Evolutionary conservation across 2,329 filamentous ascomycete species (phyloP), one percentile per base, ranked within the genome.

Genomic region (Venturia oleaginea): DNA sequence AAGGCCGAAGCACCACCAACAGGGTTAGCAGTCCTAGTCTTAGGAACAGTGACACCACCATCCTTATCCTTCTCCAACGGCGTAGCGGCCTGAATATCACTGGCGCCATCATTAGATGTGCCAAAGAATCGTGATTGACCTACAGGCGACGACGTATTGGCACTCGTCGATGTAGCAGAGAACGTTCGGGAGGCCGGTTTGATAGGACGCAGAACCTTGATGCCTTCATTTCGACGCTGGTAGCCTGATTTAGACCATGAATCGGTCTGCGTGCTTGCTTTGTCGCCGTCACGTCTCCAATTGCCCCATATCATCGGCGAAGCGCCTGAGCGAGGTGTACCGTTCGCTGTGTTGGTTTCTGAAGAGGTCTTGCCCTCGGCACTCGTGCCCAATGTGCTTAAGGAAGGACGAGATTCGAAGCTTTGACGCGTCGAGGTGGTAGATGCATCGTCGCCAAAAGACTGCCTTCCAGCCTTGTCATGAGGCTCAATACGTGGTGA

Each of bases 1-100:
- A 97, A 97, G 2, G 93, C 93, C 65, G 91, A 94, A 17, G 90
- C 93, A n/a, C 90, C 90, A 10, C 93, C 93, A 22, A 96, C 84
- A 0, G 94, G 93, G 72, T 97, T 97, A 38, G 85, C 81, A 7
- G 85, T 82, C 65, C 86, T 83, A 19, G 84, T 78, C 69, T 82
- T 82, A 55, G 69, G 72, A 60, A 68, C 78, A 75, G 65, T 73
- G 64, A 65, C 68, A 27, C 71, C 64, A 66, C 76, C 76, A 69
- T 74, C 74, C 66, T 77, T 77, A 62, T 70, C 74, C 70, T 70
- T 63, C 66, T 72, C 73, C 54, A 74, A 71, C 4, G 70, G 67
- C 60, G 71, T 73, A 8, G 69, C 68, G 4, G 65, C 65, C 57
- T 34, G 59, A 34, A 27, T 38, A 27, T 27, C 55, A 40, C 38